Evolutionary conservation across 2,329 filamentous ascomycete species (phyloP).

Genomic region (Hymenoscyphus scutula): DNA sequence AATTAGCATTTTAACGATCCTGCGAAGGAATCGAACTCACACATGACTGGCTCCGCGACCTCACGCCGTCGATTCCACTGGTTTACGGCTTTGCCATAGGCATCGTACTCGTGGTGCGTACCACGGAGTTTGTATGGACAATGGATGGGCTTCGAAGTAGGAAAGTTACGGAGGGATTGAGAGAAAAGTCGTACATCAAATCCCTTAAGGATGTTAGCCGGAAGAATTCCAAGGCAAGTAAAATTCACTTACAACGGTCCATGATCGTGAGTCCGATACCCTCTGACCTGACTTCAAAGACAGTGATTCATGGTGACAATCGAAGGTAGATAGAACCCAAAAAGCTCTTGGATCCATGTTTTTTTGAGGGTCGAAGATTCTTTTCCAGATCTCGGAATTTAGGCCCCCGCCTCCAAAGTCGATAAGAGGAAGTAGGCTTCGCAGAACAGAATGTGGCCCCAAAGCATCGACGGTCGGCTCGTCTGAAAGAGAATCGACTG

Average conservation of each 20-base stretch:
- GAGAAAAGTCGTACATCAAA: slow-evolving; percentile 19
- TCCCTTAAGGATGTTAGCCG: slow-evolving; percentile 12
- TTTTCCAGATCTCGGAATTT: neutral
- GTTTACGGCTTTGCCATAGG: neutral
- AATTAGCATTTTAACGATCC: neutral
- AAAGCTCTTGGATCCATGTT: neutral
- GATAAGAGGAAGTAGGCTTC: neutral
- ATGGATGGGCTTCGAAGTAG: neutral
- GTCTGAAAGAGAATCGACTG: neutral
- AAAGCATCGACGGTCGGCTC: neutral
- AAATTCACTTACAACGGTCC: slow-evolving; percentile 6
- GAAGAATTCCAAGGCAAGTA: neutral
- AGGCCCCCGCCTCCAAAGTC: neutral
- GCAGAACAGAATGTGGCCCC: neutral
- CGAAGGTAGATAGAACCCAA: slow-evolving; percentile 1
- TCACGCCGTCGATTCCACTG: slow-evolving; percentile 6
- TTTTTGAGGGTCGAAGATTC: neutral
- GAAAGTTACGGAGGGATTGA: slow-evolving; percentile 12
- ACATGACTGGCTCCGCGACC: neutral
- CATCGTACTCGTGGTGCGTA: slow-evolving; percentile 2
- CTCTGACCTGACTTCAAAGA: slow-evolving; percentile 7
- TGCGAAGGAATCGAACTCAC: slow-evolving; percentile 4
- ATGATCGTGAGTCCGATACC: slow-evolving; percentile 2
- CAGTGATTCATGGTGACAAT: neutral
- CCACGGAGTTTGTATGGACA: slow-evolving; percentile 16